Evolutionary conservation across 352 stramenopile genomes (phyloP), one percentile per base, ranked within the genome.

Genomic region (Blastocystis sp.): DNA sequence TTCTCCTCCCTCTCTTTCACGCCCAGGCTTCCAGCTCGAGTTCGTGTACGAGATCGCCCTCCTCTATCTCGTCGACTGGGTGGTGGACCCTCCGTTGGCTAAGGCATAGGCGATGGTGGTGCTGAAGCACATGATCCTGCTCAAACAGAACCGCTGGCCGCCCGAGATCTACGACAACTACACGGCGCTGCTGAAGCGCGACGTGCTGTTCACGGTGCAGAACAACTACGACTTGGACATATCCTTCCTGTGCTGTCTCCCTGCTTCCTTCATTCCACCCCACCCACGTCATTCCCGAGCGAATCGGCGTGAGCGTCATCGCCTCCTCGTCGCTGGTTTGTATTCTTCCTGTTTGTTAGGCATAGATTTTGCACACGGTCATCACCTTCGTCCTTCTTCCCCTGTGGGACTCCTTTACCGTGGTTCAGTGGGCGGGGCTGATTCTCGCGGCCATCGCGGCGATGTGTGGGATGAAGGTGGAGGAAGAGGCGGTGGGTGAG

Each of bases 101-200:
- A 11, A 76, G 28, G 28, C 9, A 17, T 41, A 76, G 65, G 21
- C 52, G 14, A 38, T 76, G 5, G 23, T 76, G 4, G 34, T 76
- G 17, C 65, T 76, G 4, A 76, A 76, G 38, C 65, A 76, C 43
- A 76, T 76, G 65, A 76, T 76, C 17, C 65, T 76, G 10, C 38
- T 76, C 9, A 76, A 76, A 1, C 65, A 76, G 65, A 76, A 76
- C 38, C 65, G 65, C 10, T 76, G 65, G 65, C 65, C 65, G 17
- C 65, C 65, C 21, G 65, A 76, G 23, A 76, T 76, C 65, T 76
- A 76, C n/a, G 2, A 76, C 65, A 76, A 76, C 34, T 76, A 76
- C n/a, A 48, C 21, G 10, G 65, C 65, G 19, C 34, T 76, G 14
- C 38, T 76, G n/a, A 76, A 76, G 43, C 65, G 65, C 7, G 65